These are phyloP conservation scores for Sporothrix brunneoviolacea DNA, from an alignment of 2,329 filamentous ascomycete species.

Conservation along the genomic window DNA sequence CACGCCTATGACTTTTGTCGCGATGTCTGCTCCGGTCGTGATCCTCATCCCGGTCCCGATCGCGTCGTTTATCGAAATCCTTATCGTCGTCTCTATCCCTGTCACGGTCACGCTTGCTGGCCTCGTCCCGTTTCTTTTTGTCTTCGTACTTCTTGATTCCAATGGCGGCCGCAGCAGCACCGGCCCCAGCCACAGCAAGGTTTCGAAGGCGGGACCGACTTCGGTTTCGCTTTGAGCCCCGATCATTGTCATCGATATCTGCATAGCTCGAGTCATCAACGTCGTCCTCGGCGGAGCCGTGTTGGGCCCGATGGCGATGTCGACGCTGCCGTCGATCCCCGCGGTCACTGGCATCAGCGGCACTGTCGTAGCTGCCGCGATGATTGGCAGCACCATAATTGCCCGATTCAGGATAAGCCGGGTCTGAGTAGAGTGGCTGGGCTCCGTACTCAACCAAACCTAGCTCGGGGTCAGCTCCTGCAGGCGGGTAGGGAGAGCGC, in stretches of 20 bases:
- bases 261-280: slow-evolving; percentile 18
- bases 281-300: slow-evolving; percentile 25
- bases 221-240: slow-evolving; percentile 23
- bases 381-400: slow-evolving; percentile 17
- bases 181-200: slow-evolving; percentile 48
- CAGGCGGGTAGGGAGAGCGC: slow-evolving; percentile 36
- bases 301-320: slow-evolving; percentile 18
- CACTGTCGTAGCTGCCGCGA: slow-evolving; percentile 38
- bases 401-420: slow-evolving; percentile 27
- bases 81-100: slow-evolving; percentile 18
- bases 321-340: slow-evolving; percentile 5
- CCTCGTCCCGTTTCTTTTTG: slow-evolving; percentile 36
- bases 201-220: slow-evolving; percentile 50
- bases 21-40: not conserved
- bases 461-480: slow-evolving; percentile 54
- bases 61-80: slow-evolving; percentile 25
- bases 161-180: slow-evolving; percentile 53
- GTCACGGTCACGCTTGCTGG: slow-evolving; percentile 27
- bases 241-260: slow-evolving; percentile 1
- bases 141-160: slow-evolving; percentile 56
- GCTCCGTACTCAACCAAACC: slow-evolving; percentile 62
- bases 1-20: slow-evolving; percentile 19
- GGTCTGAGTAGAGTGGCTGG: slow-evolving; percentile 43
- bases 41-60: slow-evolving; percentile 25
- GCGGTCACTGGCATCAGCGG: slow-evolving; percentile 33